Evolutionary conservation across 306 rosid species (phyloP).

Genomic region (Ammopiptanthus mongolicus): DNA sequence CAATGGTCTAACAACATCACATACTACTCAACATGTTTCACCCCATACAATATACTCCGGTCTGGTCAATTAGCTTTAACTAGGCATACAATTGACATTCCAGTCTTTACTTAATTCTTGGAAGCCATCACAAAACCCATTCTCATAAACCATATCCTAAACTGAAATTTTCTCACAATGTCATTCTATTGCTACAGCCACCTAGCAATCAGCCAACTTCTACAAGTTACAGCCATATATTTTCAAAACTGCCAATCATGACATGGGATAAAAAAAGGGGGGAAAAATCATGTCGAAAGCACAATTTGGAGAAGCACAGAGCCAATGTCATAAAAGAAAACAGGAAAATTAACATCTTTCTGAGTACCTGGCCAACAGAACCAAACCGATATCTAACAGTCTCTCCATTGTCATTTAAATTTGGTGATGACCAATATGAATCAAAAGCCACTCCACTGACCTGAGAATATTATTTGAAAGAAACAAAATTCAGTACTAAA

Average conservation of each 20-base stretch:
- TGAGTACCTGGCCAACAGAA: conserved; percentile 91
- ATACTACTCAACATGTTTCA: not conserved
- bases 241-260: not conserved
- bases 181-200: not conserved
- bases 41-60: not conserved
- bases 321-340: not conserved
- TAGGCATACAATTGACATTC: not conserved
- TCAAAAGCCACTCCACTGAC: conserved; percentile 99
- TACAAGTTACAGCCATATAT: not conserved
- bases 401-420: conserved; percentile 68
- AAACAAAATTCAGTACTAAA: not conserved
- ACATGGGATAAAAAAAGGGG: not conserved
- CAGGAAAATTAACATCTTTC: not conserved
- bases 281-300: not conserved
- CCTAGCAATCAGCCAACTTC: conserved; percentile 13
- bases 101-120: not conserved
- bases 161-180: not conserved
- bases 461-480: conserved; percentile 41
- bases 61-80: not conserved
- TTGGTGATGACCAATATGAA: conserved; percentile 92
- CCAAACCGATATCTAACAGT: conserved; percentile 83
- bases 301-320: not conserved
- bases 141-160: not conserved
- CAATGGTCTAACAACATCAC: not conserved
- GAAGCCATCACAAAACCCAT: not conserved